Evolutionary conservation across 352 stramenopile species (phyloP).

Genomic region (Phytopythium kandeliae): DNA sequence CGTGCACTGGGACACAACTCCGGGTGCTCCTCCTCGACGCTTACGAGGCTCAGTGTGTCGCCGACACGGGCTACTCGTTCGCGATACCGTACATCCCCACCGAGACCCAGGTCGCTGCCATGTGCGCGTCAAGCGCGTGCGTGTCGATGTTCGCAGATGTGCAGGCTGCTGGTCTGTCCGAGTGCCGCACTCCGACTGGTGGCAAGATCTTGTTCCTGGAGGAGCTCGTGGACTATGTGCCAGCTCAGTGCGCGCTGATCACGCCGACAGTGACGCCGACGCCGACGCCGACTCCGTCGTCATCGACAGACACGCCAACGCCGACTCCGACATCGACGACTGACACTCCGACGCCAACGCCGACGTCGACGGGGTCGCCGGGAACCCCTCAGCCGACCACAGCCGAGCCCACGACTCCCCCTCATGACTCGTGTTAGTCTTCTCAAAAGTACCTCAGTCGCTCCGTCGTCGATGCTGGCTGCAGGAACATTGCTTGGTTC

Average conservation of each 20-base stretch:
- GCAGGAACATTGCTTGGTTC: too few relatives aligned
- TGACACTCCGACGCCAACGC: background rate
- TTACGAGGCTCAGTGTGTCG: conserved; percentile 14
- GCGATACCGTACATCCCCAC: conserved; percentile 12
- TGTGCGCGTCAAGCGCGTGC: conserved; percentile 21
- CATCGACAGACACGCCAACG: conserved; percentile 6
- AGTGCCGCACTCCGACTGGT: conserved; percentile 17
- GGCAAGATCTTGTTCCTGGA: conserved; percentile 17
- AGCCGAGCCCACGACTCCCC: background rate
- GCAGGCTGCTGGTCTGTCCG: conserved; percentile 6
- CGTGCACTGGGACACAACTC: conserved; percentile 14
- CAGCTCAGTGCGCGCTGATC: background rate
- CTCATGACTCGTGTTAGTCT: conserved; percentile 6
- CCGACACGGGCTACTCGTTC: conserved; percentile 18
- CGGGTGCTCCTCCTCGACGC: conserved; percentile 14
- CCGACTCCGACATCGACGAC: conserved; percentile 2
- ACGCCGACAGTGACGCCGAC: background rate
- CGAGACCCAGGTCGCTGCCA: conserved; percentile 8
- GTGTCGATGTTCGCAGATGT: conserved; percentile 13
- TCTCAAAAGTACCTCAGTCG: too few relatives aligned
- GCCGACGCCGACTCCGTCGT: conserved; percentile 3
- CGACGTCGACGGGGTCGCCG: background rate
- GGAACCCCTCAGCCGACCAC: background rate
- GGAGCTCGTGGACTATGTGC: conserved; percentile 18
- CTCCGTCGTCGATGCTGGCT: too few relatives aligned